Evolutionary conservation across 768 basidiomycete species (phyloP).

Genomic region (Mycena maculata): DNA sequence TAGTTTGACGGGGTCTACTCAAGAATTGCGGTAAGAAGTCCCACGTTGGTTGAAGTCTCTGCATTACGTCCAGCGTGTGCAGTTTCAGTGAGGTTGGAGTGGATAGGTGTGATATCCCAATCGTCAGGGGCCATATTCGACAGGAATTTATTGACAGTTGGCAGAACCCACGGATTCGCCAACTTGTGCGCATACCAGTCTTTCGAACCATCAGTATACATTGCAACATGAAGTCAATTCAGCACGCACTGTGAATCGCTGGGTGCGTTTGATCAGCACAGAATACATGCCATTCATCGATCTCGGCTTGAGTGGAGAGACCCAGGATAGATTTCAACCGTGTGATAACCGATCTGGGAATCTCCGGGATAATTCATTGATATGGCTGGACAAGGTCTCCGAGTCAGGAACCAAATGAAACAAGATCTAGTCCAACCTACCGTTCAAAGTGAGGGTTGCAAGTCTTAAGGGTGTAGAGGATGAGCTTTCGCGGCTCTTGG

Average conservation of each 20-base stretch:
- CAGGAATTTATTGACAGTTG: conserved; percentile 33
- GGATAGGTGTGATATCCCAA: conserved; percentile 33
- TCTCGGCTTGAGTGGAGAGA: conserved; percentile 26
- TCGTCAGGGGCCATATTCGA: conserved; percentile 28
- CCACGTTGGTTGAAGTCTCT: conserved; percentile 23
- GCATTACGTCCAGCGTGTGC: conserved; percentile 31
- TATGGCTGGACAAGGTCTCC: conserved; percentile 27
- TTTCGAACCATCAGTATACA: neutral
- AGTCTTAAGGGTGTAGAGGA: neutral
- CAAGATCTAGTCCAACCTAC: neutral
- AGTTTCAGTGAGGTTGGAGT: conserved; percentile 35
- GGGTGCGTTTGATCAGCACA: conserved; percentile 7
- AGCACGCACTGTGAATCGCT: conserved; percentile 6
- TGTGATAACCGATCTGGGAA: conserved; percentile 19
- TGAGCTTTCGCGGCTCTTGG: neutral
- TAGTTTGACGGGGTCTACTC: neutral
- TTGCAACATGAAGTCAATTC: neutral
- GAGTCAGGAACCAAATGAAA: neutral
- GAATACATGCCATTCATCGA: conserved; percentile 35
- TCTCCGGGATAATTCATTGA: conserved; percentile 31
- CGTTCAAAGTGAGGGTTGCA: conserved; percentile 14
- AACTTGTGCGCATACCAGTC: conserved; percentile 38
- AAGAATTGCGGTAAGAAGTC: conserved; percentile 28
- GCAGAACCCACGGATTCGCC: conserved; percentile 33
- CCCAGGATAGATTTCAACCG: conserved; percentile 34